These are phyloP conservation scores for Carex cristatella DNA, from an alignment of 176 grass and related monocot species.

Conservation along the genomic window DNA sequence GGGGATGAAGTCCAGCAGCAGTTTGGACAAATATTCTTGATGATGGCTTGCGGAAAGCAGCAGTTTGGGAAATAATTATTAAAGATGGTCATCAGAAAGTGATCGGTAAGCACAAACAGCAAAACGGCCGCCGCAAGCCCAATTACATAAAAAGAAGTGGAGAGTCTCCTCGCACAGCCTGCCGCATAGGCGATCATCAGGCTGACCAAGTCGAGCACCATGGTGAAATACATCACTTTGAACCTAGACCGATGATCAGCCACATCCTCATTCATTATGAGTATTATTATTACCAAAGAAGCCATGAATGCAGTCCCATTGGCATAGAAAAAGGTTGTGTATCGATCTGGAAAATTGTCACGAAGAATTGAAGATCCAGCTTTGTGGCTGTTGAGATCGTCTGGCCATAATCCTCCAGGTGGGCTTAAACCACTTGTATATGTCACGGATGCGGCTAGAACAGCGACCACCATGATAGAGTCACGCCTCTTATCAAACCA, in stretches of 20 bases:
- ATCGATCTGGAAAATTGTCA: conserved; percentile 16
- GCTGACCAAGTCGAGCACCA: conserved; percentile 42
- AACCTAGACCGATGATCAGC: neutral
- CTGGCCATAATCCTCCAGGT: conserved; percentile 35
- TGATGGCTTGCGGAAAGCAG: too few relatives aligned
- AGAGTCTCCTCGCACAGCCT: conserved; percentile 34
- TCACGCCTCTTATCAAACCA: neutral
- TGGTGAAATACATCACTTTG: conserved; percentile 27
- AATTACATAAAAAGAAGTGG: conserved; percentile 31
- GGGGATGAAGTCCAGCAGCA: too few relatives aligned
- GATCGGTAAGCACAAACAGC: neutral
- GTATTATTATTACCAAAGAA: conserved; percentile 24
- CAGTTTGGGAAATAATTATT: too few relatives aligned
- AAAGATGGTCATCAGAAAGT: too few relatives aligned
- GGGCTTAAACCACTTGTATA: conserved; percentile 39
- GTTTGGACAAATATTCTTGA: too few relatives aligned
- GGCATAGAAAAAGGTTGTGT: conserved; percentile 33
- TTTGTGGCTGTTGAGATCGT: neutral
- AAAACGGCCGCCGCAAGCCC: conserved; percentile 33
- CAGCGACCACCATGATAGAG: conserved; percentile 30
- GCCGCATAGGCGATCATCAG: conserved; percentile 49
- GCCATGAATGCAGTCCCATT: conserved; percentile 35
- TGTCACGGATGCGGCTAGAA: conserved; percentile 30
- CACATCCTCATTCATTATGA: conserved; percentile 32
- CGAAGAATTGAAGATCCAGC: conserved; percentile 27